Evolutionary conservation across 331 rosid genomes (phyloP), one percentile per base, ranked within the genome.

Genomic region (Stylosanthes scabra): DNA sequence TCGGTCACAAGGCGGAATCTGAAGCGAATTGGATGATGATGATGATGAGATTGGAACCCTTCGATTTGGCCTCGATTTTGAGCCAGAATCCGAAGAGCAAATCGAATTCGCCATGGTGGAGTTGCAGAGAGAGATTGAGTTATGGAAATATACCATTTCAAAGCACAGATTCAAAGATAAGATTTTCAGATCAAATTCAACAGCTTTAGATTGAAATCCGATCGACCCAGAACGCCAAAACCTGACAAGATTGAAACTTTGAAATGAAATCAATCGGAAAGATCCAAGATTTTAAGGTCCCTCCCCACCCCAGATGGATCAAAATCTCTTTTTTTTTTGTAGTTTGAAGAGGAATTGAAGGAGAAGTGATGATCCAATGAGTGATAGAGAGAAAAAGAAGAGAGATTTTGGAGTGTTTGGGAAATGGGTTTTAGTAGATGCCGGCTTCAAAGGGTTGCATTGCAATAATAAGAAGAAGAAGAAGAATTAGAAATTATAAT

Each of bases 131-230:
- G 97, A 92, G 79, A 95, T 88, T 85, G 97, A 88, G 85, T 81
- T 87, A 51, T 90, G 91, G 81, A 87, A 78, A 92, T 90, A 95
- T 85, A 95, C 96, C 99, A 95, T 95, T 84, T 90, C 99, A 90
- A 66, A 47, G 28, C 62, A 44, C 47, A 65, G 28, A 8, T 4
- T n/a, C 0, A 31, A 39, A 40, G 41, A 20, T 13, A 25, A n/a
- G 44, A 58, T 14, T 54, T 74, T 62, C 63, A 74, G 84, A 91
- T 89, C 91, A 83, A 85, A 72, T 70, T 83, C 82, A 63, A 13
- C 63, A 80, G 68, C 57, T 70, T 63, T 66, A 51, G 0, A 66
- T 15, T 78, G 16, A 70, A 84, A 83, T 45, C 72, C 72, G 81
- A 87, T 86, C 90, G 70, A 83, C 81, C 87, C 82, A 86, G 57